Percentiles rank a stretch among this genome's conserved stretches.
Conservation (phyloP, 2,329 filamentous ascomycete species). For the Didymella glomerata region DNA sequence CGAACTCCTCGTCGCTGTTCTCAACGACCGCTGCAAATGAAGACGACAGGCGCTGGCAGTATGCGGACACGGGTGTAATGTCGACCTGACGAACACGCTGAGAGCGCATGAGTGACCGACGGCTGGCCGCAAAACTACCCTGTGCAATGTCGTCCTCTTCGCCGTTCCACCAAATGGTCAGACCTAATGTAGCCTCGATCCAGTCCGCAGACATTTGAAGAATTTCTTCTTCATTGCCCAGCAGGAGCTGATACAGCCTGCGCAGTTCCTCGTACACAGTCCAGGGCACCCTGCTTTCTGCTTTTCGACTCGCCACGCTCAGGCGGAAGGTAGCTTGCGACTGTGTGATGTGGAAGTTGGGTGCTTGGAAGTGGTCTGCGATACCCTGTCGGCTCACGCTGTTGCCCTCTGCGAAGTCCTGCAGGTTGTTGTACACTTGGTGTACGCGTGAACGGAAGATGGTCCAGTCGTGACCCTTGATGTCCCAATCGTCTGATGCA, state of each 20-base stretch:
- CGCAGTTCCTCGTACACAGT: slow-evolving; percentile 86
- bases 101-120: slow-evolving; percentile 52
- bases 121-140: slow-evolving; percentile 56
- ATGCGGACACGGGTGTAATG: slow-evolving; percentile 68
- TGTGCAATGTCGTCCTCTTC: slow-evolving; percentile 61
- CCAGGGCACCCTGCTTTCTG: slow-evolving; percentile 88
- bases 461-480: slow-evolving; percentile 81
- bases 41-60: slow-evolving; percentile 75
- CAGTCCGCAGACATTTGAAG: slow-evolving; percentile 83
- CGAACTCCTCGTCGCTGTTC: slow-evolving; percentile 71
- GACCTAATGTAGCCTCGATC: slow-evolving; percentile 84
- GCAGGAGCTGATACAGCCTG: slow-evolving; percentile 79
- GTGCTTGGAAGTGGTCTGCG: slow-evolving; percentile 56
- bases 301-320: slow-evolving; percentile 72
- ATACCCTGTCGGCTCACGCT: slow-evolving; percentile 59
- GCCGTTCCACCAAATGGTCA: slow-evolving; percentile 94
- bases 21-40: slow-evolving; percentile 73
- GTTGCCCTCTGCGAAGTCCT: slow-evolving; percentile 79
- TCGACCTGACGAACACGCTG: slow-evolving; percentile 58
- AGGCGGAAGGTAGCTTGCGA: slow-evolving; percentile 67
- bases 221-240: slow-evolving; percentile 79
- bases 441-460: slow-evolving; percentile 80
- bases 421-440: slow-evolving; percentile 73
- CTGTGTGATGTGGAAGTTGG: slow-evolving; percentile 51
- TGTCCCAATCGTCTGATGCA: slow-evolving; percentile 77